Evolutionary conservation across 495 filamentous ascomycete genomes (phyloP).

Genomic region (Penicillium alfredii): DNA sequence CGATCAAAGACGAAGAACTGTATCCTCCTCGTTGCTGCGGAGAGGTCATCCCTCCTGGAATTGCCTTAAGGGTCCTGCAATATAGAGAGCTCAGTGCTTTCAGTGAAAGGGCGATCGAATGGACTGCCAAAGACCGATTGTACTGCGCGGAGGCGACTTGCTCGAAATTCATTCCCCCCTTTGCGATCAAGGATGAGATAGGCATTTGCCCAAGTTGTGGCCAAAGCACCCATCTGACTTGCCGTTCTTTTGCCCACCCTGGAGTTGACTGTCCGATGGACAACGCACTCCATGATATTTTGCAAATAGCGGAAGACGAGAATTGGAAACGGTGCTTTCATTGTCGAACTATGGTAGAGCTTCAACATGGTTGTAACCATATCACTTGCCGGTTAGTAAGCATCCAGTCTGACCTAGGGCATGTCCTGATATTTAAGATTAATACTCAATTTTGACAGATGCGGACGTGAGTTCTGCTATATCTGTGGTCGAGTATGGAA

Average conservation of each 20-base stretch:
- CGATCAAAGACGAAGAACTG: conserved; percentile 18
- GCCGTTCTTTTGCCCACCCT: conserved; percentile 12
- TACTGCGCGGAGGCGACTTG: conserved; percentile 16
- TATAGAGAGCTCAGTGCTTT: conserved; percentile 11
- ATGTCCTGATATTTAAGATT: no score
- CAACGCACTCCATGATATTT: conserved; percentile 7
- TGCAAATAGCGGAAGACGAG: conserved; percentile 7
- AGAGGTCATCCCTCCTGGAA: conserved; percentile 1
- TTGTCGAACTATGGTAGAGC: conserved; percentile 16
- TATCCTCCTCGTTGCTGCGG: conserved; percentile 19
- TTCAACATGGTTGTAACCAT: conserved; percentile 15
- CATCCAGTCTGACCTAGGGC: no score
- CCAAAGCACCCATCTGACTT: conserved; percentile 13
- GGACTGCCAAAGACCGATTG: conserved; percentile 11
- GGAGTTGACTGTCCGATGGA: conserved; percentile 18
- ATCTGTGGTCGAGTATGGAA: no score
- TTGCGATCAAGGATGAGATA: conserved; percentile 5
- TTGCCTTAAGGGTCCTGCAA: conserved; percentile 3
- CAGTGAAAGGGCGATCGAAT: conserved; percentile 13
- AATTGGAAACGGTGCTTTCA: conserved; percentile 16
- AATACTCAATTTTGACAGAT: conserved; percentile 3
- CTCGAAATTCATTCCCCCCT: conserved; percentile 17
- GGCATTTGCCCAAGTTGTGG: conserved; percentile 13
- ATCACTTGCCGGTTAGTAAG: conserved; percentile 17
- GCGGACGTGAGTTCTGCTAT: conserved; percentile 14